Base-by-base conservation (phyloP, 179 eudicot species). In the Beta macrorhiza region DNA sequence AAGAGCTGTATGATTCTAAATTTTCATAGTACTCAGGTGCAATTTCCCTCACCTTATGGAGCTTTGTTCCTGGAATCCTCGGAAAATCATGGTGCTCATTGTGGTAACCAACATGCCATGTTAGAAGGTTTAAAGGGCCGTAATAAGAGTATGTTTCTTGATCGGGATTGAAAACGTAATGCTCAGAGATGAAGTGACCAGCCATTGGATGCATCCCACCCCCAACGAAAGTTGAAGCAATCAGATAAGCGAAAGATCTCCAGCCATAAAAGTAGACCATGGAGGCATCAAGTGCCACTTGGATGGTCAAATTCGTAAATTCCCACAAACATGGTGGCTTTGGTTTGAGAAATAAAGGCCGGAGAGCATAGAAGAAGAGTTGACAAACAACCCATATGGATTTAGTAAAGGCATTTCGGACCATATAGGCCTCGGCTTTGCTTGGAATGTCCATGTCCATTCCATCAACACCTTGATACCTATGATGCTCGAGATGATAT, bases 191-290 rank as follows among this genome's bases (percentile, higher is more conserved):
- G 79, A 95, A 95, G 87, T 95, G 99, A 61, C 98, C 99, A 0
- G 98, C 99, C 97, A 93, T 93, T 0, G 99, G 99, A 73, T 93
- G 99, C 93, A 95, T 80, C 61, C 99, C 99, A 5, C 98, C 99
- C 53, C 99, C 99, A 68, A 93, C 97, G 72, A 94, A 94, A 5
- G 98, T 94, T 0, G 97, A 94, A 62, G 89, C 87, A 62, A 94
- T 90, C 81, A 94, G 74, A 81, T 95, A 95, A 6, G 72, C 87
- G 3, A 95, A 84, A 42, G 94, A 90, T 71, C 89, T 92, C 98
- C 97, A 93, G 1, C 99, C 97, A 81, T 79, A 93, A 53, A 92
- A 88, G 74, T 93, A 91, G 51, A 93, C 92, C 87, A 93, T 75
- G 44, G 83, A 57, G 56, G 87, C 89, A 84, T 95, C 94, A 9